Conservation (phyloP, 306 rosid genomes). For the Coriaria nepalensis region DNA sequence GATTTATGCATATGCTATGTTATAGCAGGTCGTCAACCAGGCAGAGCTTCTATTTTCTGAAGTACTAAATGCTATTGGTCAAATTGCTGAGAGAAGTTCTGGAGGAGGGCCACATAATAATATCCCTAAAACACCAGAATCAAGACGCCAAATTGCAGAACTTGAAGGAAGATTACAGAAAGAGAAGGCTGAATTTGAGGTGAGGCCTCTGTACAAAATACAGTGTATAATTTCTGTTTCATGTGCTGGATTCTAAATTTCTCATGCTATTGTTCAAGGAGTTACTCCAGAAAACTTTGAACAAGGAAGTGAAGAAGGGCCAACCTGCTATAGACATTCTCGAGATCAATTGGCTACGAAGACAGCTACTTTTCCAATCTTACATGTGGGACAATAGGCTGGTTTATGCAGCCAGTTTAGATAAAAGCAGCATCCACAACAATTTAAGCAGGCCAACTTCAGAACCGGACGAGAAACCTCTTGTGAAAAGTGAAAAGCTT, state of each 20-base stretch:
- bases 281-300: conserved; percentile 40
- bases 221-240: neutral
- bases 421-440: conserved; percentile 16
- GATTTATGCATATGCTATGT: neutral
- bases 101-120: neutral
- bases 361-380: conserved; percentile 76
- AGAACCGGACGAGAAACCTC: conserved; percentile 1
- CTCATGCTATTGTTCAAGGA: conserved; percentile 33
- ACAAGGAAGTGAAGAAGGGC: conserved; percentile 39
- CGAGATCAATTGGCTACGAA: conserved; percentile 64
- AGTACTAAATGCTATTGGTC: conserved; percentile 59
- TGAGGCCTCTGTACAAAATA: conserved; percentile 13
- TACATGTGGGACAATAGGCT: conserved; percentile 83
- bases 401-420: conserved; percentile 29
- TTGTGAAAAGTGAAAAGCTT: too few species aligned
- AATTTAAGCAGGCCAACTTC: conserved; percentile 26
- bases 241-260: conserved; percentile 11
- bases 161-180: conserved; percentile 60
- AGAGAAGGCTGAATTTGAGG: conserved; percentile 90
- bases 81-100: conserved; percentile 48
- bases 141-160: conserved; percentile 45
- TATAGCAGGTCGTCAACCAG: conserved; percentile 54
- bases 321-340: conserved; percentile 65
- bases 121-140: conserved; percentile 38
- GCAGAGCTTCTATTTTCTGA: conserved; percentile 74